Percentiles rank a stretch among this genome's conserved stretches.
phyloP scores from a whole-genome alignment of 1,284 basidiomycete species.

The Porogramme epimiltina region DNA sequence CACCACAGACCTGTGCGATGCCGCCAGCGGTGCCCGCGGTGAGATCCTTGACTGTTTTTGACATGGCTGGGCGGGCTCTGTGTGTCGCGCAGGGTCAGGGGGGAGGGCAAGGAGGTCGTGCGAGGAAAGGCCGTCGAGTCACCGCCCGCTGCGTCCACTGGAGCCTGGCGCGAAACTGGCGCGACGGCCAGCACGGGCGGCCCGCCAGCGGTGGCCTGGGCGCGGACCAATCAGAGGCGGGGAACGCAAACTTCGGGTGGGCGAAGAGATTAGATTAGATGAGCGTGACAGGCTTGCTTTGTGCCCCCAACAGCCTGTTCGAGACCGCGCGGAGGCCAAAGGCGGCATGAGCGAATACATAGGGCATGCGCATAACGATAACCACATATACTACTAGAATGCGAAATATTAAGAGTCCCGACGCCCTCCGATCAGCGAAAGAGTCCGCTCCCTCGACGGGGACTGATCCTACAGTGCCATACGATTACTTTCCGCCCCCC shows the following conservation, averaged over 20 bases:
- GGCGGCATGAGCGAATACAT: conserved; percentile 9
- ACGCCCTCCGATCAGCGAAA: conserved; percentile 20
- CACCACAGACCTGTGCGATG: conserved; percentile 73
- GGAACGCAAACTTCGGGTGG: too few species aligned
- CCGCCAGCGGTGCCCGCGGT: conserved; percentile 87
- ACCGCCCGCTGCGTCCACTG: neutral
- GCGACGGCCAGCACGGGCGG: neutral
- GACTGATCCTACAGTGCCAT: conserved; percentile 23
- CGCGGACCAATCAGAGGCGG: conserved; percentile 29
- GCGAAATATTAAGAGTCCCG: conserved; percentile 24
- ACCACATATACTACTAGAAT: conserved; percentile 20
- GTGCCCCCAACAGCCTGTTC: neutral
- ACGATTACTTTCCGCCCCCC: conserved; percentile 13
- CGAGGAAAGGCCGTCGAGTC: conserved; percentile 20
- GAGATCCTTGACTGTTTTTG: conserved; percentile 73
- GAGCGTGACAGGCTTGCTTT: neutral
- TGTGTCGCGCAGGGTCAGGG: neutral
- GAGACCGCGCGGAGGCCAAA: neutral
- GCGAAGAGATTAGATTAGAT: neutral
- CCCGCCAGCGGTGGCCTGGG: neutral
- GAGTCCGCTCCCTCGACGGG: conserved; percentile 25
- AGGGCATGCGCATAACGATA: conserved; percentile 14
- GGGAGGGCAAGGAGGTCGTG: conserved; percentile 5
- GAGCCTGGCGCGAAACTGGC: neutral
- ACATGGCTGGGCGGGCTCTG: conserved; percentile 36